These are phyloP conservation scores for Candida glaebosa DNA, from an alignment of 805 yeast genomes.

Conservation along the genomic window DNA sequence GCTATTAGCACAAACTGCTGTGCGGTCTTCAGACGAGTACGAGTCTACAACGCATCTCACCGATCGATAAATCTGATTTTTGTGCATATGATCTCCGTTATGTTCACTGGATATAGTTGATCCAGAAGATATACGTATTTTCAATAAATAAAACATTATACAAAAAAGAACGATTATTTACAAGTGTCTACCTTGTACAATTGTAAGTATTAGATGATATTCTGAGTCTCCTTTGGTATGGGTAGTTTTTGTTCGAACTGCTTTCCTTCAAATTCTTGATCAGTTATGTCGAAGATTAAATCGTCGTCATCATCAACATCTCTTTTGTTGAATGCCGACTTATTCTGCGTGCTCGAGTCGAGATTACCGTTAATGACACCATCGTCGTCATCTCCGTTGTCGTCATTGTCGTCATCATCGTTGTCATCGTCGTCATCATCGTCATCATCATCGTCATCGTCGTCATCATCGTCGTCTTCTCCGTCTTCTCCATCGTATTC, in stretches of 20 bases:
- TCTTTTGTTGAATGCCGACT: neutral
- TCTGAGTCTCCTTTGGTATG: slow-evolving; percentile 16
- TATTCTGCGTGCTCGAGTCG: neutral
- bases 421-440: slow-evolving; percentile 15
- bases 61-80: no score
- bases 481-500: slow-evolving; percentile 34
- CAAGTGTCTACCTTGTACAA: neutral
- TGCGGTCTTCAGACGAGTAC: no score
- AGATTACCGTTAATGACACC: neutral
- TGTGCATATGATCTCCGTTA: no score
- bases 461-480: slow-evolving; percentile 36
- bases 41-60: no score
- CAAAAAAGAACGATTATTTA: neutral
- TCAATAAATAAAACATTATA: neutral
- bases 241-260: slow-evolving; percentile 10
- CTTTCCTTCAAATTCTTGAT: slow-evolving; percentile 11
- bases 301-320: slow-evolving; percentile 12
- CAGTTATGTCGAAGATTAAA: slow-evolving; percentile 21
- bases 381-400: slow-evolving; percentile 4
- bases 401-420: slow-evolving; percentile 9
- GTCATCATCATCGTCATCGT: slow-evolving; percentile 25
- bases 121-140: no score
- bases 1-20: no score
- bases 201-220: slow-evolving; percentile 11
- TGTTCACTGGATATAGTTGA: no score